These are phyloP conservation scores for Vitis amurensis DNA, from an alignment of 164 flowering plant species.

Conservation along the genomic window DNA sequence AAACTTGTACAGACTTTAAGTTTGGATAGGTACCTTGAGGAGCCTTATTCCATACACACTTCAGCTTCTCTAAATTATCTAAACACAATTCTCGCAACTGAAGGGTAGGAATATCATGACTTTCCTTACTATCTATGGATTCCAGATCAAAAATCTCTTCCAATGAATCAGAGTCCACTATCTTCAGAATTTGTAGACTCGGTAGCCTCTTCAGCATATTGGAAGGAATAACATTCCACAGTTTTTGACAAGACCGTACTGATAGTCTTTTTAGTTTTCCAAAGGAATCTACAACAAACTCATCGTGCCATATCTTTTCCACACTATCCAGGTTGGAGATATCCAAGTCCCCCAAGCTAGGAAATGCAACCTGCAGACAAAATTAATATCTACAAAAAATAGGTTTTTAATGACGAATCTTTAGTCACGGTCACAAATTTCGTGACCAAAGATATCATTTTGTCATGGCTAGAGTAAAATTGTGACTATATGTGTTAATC, in stretches of 20 bases:
- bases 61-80: too few relatives aligned
- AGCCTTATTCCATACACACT: too few relatives aligned
- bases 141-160: constrained; percentile 3
- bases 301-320: constrained; percentile 9
- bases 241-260: neutral
- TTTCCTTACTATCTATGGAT: neutral
- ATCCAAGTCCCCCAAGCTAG: neutral
- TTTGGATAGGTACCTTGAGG: too few relatives aligned
- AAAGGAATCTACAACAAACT: constrained; percentile 6
- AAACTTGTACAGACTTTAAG: too few relatives aligned
- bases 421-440: too few relatives aligned
- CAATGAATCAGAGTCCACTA: neutral
- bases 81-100: neutral
- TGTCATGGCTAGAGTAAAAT: too few relatives aligned
- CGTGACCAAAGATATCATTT: too few relatives aligned
- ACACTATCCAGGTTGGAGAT: constrained; percentile 5
- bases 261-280: neutral
- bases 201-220: neutral
- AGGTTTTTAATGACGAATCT: too few relatives aligned
- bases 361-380: constrained; percentile 10
- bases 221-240: constrained; percentile 1
- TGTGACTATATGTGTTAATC: too few relatives aligned
- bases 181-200: neutral
- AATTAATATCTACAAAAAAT: too few relatives aligned
- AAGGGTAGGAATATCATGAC: neutral